These are phyloP conservation scores for Penicillium atrosanguineum DNA, from an alignment of 495 filamentous ascomycete species.

Conservation along the genomic window DNA sequence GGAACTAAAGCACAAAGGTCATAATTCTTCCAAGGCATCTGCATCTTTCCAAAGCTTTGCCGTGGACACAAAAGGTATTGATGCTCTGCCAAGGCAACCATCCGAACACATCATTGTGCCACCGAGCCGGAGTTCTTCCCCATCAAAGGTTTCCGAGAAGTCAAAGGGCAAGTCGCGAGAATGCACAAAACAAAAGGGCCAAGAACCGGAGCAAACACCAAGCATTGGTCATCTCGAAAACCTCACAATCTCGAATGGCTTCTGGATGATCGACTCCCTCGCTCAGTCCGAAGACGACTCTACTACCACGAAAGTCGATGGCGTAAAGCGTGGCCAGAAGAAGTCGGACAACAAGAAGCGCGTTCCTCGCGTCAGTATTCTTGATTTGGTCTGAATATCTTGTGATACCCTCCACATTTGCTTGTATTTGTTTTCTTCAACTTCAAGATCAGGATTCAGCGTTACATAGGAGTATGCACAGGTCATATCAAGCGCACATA, in stretches of 20 bases:
- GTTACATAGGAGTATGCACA: not conserved
- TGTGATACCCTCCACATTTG: conserved; percentile 3
- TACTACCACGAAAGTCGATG: not conserved
- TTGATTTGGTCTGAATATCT: conserved; percentile 31
- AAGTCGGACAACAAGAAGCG: conserved; percentile 30
- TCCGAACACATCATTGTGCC: not conserved
- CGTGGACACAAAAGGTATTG: not conserved
- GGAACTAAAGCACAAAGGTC: not conserved
- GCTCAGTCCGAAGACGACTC: conserved; percentile 3
- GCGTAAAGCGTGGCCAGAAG: not conserved
- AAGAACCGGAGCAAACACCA: not conserved
- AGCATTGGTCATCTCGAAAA: conserved; percentile 28
- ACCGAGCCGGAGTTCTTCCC: not conserved
- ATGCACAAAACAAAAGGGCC: not conserved
- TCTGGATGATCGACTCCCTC: conserved; percentile 31
- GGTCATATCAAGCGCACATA: not conserved
- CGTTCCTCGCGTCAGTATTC: conserved; percentile 36
- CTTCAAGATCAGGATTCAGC: not conserved
- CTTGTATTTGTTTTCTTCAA: not conserved
- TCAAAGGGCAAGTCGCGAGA: not conserved
- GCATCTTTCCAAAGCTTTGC: not conserved
- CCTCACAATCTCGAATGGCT: conserved; percentile 29
- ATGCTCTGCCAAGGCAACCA: not conserved
- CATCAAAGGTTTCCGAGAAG: not conserved
- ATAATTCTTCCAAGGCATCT: not conserved